Conservation (phyloP, 352 stramenopile species). For the Phytophthora megakarya region DNA sequence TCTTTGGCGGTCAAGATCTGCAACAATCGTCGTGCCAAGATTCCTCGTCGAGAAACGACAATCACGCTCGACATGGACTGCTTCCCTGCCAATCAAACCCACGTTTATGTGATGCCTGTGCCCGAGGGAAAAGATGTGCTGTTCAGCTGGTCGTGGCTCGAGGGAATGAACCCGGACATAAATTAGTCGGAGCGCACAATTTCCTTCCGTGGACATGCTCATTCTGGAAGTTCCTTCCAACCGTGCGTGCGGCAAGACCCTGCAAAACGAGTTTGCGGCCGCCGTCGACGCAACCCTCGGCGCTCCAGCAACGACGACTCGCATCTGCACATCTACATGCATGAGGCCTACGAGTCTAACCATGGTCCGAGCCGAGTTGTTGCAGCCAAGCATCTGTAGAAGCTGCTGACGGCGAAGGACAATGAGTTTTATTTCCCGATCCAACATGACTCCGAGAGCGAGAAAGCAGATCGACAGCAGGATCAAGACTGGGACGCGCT, state of each 20-base stretch:
- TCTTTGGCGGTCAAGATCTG: background rate
- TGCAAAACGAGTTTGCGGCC: background rate
- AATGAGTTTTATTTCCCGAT: slow-evolving; percentile 22
- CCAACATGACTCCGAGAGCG: background rate
- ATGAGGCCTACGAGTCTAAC: background rate
- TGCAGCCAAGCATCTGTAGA: background rate
- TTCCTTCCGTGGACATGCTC: background rate
- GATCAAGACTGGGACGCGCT: background rate
- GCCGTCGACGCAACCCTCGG: background rate
- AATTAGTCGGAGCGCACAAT: background rate
- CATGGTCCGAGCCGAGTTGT: background rate
- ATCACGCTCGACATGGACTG: background rate
- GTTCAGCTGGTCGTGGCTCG: background rate
- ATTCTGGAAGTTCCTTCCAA: background rate
- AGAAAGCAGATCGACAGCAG: background rate
- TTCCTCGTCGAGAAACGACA: background rate
- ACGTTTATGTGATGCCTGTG: slow-evolving; percentile 1
- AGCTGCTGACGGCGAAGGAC: background rate
- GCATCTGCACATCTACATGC: background rate
- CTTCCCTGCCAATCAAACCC: background rate
- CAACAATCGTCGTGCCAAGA: background rate
- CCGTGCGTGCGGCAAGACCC: background rate
- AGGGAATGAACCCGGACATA: slow-evolving; percentile 6
- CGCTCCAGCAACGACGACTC: background rate
- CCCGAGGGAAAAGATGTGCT: slow-evolving; percentile 10